Evolutionary conservation across 2,329 filamentous ascomycete genomes (phyloP).

Genomic region (Colletotrichum viniferum): DNA sequence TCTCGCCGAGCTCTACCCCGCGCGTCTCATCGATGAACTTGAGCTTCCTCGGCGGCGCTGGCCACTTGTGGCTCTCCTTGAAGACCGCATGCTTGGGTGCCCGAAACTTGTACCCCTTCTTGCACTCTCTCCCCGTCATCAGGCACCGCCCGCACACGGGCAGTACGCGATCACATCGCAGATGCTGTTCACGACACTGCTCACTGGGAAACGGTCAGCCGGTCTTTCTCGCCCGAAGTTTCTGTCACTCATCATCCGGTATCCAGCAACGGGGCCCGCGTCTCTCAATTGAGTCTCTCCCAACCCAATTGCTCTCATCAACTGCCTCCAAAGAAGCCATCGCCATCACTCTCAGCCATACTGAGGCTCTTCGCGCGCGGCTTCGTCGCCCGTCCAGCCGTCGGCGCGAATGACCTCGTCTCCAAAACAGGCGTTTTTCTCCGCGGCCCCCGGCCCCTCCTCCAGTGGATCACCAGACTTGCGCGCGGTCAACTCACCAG

Average conservation of each 20-base stretch:
- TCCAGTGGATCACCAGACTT: slow-evolving; percentile 11
- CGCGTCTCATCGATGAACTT: slow-evolving; percentile 20
- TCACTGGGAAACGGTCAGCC: slow-evolving; percentile 34
- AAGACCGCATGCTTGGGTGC: slow-evolving; percentile 16
- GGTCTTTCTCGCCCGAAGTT: neutral
- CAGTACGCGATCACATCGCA: slow-evolving; percentile 42
- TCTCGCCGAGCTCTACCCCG: slow-evolving; percentile 12
- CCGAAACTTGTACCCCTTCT: slow-evolving; percentile 24
- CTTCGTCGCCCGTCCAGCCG: neutral
- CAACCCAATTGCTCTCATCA: neutral
- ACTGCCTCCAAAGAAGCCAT: neutral
- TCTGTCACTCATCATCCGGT: neutral
- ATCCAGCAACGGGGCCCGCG: neutral
- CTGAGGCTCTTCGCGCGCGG: neutral
- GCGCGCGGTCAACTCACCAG: slow-evolving; percentile 19
- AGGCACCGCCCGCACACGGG: slow-evolving; percentile 21
- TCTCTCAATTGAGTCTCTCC: neutral
- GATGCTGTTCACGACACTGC: slow-evolving; percentile 51
- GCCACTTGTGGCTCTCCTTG: slow-evolving; percentile 20
- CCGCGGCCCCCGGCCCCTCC: slow-evolving; percentile 1
- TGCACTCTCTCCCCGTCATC: slow-evolving; percentile 20
- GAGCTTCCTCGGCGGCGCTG: slow-evolving; percentile 14
- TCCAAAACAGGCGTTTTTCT: slow-evolving; percentile 18
- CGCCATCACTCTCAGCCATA: neutral
- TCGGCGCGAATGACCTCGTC: slow-evolving; percentile 5